phyloP scores from a whole-genome alignment of 768 basidiomycete genomes.

The Tylopilus intermedius region DNA sequence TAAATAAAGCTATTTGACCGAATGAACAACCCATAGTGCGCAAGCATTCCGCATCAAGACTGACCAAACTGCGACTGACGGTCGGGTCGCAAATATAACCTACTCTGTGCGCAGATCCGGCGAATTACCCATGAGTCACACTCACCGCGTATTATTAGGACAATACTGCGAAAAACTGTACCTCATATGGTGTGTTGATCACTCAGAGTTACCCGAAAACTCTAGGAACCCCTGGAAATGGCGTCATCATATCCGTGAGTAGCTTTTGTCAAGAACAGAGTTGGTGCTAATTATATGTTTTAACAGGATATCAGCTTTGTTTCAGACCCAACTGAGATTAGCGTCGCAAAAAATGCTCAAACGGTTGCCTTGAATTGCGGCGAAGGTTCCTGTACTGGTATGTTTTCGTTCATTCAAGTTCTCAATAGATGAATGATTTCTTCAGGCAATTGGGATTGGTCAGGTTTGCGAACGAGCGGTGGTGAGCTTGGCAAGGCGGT shows the following conservation, averaged over 20 bases:
- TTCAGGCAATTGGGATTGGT: conserved; percentile 50
- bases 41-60: conserved; percentile 64
- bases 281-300: not conserved
- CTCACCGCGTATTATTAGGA: conserved; percentile 29
- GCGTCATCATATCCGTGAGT: conserved; percentile 54
- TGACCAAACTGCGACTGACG: conserved; percentile 38
- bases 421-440: not conserved
- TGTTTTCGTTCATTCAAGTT: not conserved
- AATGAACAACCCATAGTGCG: conserved; percentile 29
- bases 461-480: conserved; percentile 40
- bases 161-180: conserved; percentile 49
- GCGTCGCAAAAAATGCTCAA: conserved; percentile 39
- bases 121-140: not conserved
- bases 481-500: conserved; percentile 34
- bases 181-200: conserved; percentile 53
- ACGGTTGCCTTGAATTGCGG: conserved; percentile 57
- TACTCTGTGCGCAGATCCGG: conserved; percentile 37
- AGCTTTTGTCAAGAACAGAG: not conserved
- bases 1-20: not conserved
- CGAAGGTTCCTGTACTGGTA: conserved; percentile 44
- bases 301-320: conserved; percentile 47
- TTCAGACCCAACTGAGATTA: conserved; percentile 36
- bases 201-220: conserved; percentile 57
- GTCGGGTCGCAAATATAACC: conserved; percentile 45
- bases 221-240: conserved; percentile 51